Base-by-base conservation (phyloP, 345 rosid genomes). In the Psidium guajava region DNA sequence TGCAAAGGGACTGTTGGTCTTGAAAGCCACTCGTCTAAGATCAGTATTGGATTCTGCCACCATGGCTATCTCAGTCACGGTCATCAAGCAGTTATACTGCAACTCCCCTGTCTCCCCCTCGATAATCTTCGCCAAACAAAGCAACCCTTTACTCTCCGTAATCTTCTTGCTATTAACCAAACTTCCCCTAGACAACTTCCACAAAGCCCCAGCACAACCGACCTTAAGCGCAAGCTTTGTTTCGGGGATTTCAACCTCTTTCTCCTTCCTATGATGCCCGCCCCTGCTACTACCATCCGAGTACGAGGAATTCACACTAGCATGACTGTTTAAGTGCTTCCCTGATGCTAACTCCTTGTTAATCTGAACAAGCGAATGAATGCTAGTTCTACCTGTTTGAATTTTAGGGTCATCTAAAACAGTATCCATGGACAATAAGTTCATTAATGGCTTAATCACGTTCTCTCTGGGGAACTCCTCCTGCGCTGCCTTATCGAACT, bases 1-100 rank as follows among this genome's bases (percentile, higher is more conserved):
- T 51, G 95, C 96, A 59, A 94, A 91, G 2, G 93, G 95, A n/a
- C 86, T 90, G 90, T 91, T 93, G 22, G 92, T 88, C 90, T 89
- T 92, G 83, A 93, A 93, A 82, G 92, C 91, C 10, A 91, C 90
- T 21, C 92, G 92, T 77, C 96, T 86, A 64, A 92, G 91, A 51
- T 93, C 96, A 58, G 91, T 49, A 88, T 91, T 86, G 15, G 32
- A 73, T 84, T 92, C 96, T 3, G 95, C 96, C 50, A 88, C 91
- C 3, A 54, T 83, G 0, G 94, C 91, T 47, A 93, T 89, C 89
- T 92, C 95, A 89, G 83, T 88, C 82, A 93, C 85, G 0, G 91
- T 89, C 94, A 91, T 90, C 87, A 91, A 86, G 54, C 93, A 92
- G 83, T 92, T 91, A 52, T 85, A 85, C 84, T 85, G 94, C 90